phyloP scores from a whole-genome alignment of 768 basidiomycete species.

The Trametes sanguinea region DNA sequence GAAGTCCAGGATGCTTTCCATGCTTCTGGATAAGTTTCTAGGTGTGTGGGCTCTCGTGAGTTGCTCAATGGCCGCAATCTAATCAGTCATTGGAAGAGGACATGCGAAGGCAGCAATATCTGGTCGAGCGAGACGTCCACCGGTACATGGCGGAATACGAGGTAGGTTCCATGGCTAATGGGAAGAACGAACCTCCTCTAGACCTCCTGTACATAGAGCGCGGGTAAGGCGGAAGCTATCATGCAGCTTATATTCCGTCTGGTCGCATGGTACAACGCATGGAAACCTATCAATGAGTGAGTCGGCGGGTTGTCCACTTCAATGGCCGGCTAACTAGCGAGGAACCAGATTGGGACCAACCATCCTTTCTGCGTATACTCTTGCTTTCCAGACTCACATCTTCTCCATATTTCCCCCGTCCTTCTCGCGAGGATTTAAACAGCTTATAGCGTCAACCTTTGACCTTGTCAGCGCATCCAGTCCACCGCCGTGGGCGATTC shows the following conservation, averaged over 20 bases:
- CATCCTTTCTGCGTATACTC: conserved; percentile 60
- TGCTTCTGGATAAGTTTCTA: conserved; percentile 70
- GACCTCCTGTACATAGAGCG: conserved; percentile 37
- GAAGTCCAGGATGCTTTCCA: conserved; percentile 58
- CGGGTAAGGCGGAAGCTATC: conserved; percentile 50
- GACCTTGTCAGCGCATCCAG: conserved; percentile 17
- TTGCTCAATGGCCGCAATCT: neutral
- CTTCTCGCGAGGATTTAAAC: conserved; percentile 70
- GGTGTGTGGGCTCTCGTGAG: conserved; percentile 43
- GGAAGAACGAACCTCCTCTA: neutral
- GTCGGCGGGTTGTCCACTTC: neutral
- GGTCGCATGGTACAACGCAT: conserved; percentile 73
- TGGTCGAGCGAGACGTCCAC: conserved; percentile 63
- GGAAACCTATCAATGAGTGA: conserved; percentile 65
- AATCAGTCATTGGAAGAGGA: conserved; percentile 48
- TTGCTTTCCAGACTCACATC: conserved; percentile 72
- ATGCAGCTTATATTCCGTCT: conserved; percentile 58
- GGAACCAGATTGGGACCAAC: conserved; percentile 59
- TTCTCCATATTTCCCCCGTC: conserved; percentile 70
- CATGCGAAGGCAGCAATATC: conserved; percentile 56
- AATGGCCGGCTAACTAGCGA: neutral
- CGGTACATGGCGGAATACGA: conserved; percentile 62
- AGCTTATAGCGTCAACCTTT: conserved; percentile 62
- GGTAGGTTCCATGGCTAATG: conserved; percentile 39
- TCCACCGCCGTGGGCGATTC: conserved; percentile 27